A percentile compares a stretch with the other conserved stretches of the same genome.
Conservation (phyloP, 352 stramenopile species). For the Albugo candida region DNA sequence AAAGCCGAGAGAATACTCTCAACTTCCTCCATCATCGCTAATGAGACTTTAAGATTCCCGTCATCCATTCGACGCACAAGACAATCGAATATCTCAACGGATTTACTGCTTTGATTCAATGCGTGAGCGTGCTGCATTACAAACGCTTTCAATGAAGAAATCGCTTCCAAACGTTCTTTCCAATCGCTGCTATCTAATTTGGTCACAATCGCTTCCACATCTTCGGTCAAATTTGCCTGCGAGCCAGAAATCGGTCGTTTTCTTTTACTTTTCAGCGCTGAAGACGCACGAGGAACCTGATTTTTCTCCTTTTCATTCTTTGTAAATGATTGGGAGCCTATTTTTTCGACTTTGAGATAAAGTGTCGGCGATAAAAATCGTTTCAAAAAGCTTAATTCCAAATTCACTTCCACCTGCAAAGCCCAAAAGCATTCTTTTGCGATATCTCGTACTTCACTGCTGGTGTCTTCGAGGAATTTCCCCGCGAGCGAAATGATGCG, state of each 20-base stretch:
- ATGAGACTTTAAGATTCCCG: conserved; percentile 52
- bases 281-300: background rate
- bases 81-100: conserved; percentile 41
- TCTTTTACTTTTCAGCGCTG: background rate
- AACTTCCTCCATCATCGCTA: conserved; percentile 35
- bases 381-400: conserved; percentile 30
- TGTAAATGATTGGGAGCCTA: background rate
- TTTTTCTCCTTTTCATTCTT: conserved; percentile 6
- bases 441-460: conserved; percentile 50
- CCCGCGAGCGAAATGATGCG: conserved; percentile 16
- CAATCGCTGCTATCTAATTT: conserved; percentile 53
- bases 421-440: conserved; percentile 43
- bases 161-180: conserved; percentile 54
- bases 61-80: conserved; percentile 54
- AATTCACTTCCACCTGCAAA: conserved; percentile 9
- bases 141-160: conserved; percentile 22
- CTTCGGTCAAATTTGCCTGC: conserved; percentile 5
- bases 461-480: conserved; percentile 47
- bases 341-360: conserved; percentile 22
- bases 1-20: conserved; percentile 25
- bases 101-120: conserved; percentile 20
- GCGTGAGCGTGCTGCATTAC: conserved; percentile 9
- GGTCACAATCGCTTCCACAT: conserved; percentile 18
- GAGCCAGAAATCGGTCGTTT: conserved; percentile 11
- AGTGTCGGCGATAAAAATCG: conserved; percentile 21